Conservation (phyloP, 768 basidiomycete species). For the Leccinum aurantiacum region DNA sequence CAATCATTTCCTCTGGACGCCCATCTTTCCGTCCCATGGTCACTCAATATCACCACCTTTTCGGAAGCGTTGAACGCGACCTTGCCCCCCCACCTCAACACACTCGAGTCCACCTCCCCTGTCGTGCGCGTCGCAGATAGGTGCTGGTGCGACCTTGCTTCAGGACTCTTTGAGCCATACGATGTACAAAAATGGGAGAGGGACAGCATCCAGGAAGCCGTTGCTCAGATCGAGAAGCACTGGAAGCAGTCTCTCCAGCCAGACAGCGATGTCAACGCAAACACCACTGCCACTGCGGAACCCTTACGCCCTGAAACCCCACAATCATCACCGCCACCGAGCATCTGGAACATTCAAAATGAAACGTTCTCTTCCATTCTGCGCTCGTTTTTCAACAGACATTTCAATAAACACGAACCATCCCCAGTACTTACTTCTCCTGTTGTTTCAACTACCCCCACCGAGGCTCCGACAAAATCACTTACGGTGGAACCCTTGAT, state of each 20-base stretch:
- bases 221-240: slow-evolving; percentile 36
- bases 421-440: neutral
- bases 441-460: neutral
- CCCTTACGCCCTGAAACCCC: slow-evolving; percentile 20
- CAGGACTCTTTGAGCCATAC: slow-evolving; percentile 72
- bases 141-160: slow-evolving; percentile 83
- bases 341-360: slow-evolving; percentile 9
- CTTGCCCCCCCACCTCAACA: slow-evolving; percentile 39
- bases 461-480: slow-evolving; percentile 8
- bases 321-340: slow-evolving; percentile 10
- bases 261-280: slow-evolving; percentile 19
- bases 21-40: slow-evolving; percentile 63
- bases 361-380: slow-evolving; percentile 26
- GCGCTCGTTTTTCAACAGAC: slow-evolving; percentile 25
- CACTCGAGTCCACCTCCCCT: slow-evolving; percentile 44
- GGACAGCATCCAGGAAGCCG: slow-evolving; percentile 53
- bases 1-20: slow-evolving; percentile 71
- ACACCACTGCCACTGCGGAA: slow-evolving; percentile 27
- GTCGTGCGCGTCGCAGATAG: slow-evolving; percentile 70
- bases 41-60: slow-evolving; percentile 71
- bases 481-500: slow-evolving; percentile 11
- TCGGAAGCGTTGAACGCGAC: slow-evolving; percentile 59
- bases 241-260: slow-evolving; percentile 30
- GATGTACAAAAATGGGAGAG: slow-evolving; percentile 76
- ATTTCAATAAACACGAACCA: slow-evolving; percentile 4